Base-by-base conservation (phyloP, 257 asterid genomes). In the Ophiorrhiza pumila region DNA sequence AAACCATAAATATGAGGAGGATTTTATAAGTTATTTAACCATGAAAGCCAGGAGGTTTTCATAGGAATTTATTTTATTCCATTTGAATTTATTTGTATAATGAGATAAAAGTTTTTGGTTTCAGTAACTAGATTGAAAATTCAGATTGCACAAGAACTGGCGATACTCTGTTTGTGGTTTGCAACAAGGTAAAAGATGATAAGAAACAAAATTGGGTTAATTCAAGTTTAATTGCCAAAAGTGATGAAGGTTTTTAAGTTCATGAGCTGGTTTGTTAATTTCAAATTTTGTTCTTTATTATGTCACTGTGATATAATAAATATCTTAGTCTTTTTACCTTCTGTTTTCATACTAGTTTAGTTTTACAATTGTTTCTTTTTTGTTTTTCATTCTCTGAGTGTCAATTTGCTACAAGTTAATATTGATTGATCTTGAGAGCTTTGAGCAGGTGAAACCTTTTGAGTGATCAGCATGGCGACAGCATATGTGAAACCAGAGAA, bases 401-500 rank as follows among this genome's bases (percentile, higher is more conserved):
- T 9, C 45, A 34, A 13, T 66, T 13, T 41, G 56, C 22, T 5
- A 62, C 35, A 39, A 58, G 77, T 73, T n/a, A 27, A 12, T 47
- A 25, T 47, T 62, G 49, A 37, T 35, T 62, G 55, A 45, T 27
- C 29, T 25, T 53, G 34, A 9, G 25, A 50, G 18, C 66, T 34
- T 66, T 64, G 41, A 53, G 50, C 27, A 46, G 56, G 60, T 43
- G 43, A 12, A 64, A 67, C 31, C 10, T 46, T 20, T 65, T 25
- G 27, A 14, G 66, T 58, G 8, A 41, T 39, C 35, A 53, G 49
- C 25, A 78, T 78, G 82, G 67, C 76, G 27, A 74, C 71, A 0
- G 68, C 45, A 37, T 79, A 79, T 60, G 77, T 81, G 22, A 76
- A 78, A 69, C 85, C 81, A 34, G 83, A 78, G 81, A 82, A 76